Conservation (phyloP, 2,329 filamentous ascomycete genomes). For the Paracoccidioides brasiliensis region DNA sequence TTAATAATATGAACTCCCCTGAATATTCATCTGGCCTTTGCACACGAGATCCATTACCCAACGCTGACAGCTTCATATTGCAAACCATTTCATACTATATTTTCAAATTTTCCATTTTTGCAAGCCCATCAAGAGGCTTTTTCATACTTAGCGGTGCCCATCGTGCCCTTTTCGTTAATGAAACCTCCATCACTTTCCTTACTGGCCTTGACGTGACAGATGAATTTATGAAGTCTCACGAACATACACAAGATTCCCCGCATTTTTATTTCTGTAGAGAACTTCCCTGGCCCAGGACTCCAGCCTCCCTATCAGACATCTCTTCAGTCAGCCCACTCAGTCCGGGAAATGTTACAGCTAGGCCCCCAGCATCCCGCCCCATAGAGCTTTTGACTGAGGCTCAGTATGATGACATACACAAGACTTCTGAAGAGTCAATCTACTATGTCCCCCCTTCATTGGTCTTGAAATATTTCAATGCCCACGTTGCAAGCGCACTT, state of each 20-base stretch:
- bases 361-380: not conserved
- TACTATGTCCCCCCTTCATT: slow-evolving; percentile 6
- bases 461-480: slow-evolving; percentile 5
- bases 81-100: not conserved
- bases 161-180: slow-evolving; percentile 1
- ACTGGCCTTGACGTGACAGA: not conserved
- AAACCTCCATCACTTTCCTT: not conserved
- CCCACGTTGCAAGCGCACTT: slow-evolving; percentile 6
- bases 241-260: not conserved
- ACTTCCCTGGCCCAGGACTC: not conserved
- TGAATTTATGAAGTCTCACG: not conserved
- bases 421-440: slow-evolving; percentile 5
- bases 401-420: slow-evolving; percentile 6
- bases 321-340: not conserved
- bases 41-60: not conserved
- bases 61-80: not conserved
- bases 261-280: not conserved
- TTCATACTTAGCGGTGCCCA: not conserved
- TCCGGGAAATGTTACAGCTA: not conserved
- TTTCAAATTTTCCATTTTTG: not conserved
- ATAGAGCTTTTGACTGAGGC: slow-evolving; percentile 4
- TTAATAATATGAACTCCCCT: not conserved
- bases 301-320: not conserved
- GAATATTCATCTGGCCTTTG: not conserved
- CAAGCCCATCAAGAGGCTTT: not conserved